Conservation (phyloP, 169 alveolate genomes). For the Theileria parva region DNA sequence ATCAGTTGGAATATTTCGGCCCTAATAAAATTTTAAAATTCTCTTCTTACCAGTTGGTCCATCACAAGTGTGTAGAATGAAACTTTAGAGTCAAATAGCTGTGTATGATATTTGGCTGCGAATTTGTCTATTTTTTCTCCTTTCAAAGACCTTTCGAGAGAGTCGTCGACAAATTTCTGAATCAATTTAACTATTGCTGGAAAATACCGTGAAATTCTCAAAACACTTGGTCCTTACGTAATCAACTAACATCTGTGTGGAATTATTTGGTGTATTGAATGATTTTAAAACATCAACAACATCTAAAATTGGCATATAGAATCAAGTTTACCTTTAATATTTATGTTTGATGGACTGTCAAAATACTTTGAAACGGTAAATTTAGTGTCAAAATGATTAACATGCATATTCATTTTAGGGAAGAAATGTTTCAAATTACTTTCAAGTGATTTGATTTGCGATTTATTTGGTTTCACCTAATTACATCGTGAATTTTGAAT, state of each 20-base stretch:
- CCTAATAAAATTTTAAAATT: background rate
- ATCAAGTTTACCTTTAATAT: background rate
- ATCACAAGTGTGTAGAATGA: background rate
- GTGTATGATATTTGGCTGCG: background rate
- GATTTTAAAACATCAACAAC: background rate
- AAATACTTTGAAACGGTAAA: background rate
- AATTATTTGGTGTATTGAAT: background rate
- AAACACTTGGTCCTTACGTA: constrained; percentile 6
- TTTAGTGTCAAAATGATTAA: background rate
- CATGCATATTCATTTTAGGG: background rate
- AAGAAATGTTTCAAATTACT: background rate
- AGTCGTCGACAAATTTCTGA: constrained; percentile 9
- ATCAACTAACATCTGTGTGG: background rate
- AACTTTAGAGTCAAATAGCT: constrained; percentile 6
- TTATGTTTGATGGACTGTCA: background rate
- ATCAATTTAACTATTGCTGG: background rate
- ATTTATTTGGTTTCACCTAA: background rate
- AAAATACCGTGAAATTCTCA: background rate
- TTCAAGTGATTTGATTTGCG: background rate
- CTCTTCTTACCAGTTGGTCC: background rate
- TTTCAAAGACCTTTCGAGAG: constrained; percentile 3
- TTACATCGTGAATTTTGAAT: background rate
- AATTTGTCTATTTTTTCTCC: background rate
- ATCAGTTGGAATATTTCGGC: background rate
- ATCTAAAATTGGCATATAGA: too few relatives aligned